Evolutionary conservation across 148 eudicot species (phyloP).

Genomic region (Selenicereus undatus): DNA sequence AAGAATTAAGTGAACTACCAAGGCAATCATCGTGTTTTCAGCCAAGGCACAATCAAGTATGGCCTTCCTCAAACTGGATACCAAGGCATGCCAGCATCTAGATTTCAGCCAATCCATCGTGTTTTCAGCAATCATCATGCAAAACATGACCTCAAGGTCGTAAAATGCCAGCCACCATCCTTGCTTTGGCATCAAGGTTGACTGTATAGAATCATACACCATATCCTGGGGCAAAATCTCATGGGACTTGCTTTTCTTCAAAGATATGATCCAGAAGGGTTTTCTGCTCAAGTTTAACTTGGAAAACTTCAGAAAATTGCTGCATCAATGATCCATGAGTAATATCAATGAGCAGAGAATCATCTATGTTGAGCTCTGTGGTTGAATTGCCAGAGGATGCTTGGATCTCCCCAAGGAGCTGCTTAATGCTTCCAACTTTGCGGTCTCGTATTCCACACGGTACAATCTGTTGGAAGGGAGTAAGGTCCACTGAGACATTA

Average conservation of each 20-base stretch:
- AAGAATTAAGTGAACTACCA: not conserved
- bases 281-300: constrained; percentile 44
- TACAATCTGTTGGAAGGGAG: constrained; percentile 67
- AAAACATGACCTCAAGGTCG: not conserved
- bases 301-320: constrained; percentile 79
- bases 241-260: not conserved
- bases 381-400: constrained; percentile 15
- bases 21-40: too few relatives aligned
- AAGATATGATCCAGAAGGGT: constrained; percentile 20
- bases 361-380: constrained; percentile 24
- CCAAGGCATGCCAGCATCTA: too few relatives aligned
- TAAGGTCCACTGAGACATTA: constrained; percentile 74
- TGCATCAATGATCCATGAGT: constrained; percentile 41
- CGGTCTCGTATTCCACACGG: constrained; percentile 85
- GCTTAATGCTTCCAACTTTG: constrained; percentile 78
- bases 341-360: constrained; percentile 45
- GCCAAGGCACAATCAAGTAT: not conserved
- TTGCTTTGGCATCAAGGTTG: not conserved
- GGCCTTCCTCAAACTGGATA: not conserved
- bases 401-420: constrained; percentile 34
- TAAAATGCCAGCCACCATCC: not conserved
- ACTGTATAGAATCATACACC: not conserved
- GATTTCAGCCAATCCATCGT: not conserved
- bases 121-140: not conserved
- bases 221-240: not conserved